Evolutionary conservation across 345 rosid species (phyloP).

Genomic region (Rhizophora mangle): DNA sequence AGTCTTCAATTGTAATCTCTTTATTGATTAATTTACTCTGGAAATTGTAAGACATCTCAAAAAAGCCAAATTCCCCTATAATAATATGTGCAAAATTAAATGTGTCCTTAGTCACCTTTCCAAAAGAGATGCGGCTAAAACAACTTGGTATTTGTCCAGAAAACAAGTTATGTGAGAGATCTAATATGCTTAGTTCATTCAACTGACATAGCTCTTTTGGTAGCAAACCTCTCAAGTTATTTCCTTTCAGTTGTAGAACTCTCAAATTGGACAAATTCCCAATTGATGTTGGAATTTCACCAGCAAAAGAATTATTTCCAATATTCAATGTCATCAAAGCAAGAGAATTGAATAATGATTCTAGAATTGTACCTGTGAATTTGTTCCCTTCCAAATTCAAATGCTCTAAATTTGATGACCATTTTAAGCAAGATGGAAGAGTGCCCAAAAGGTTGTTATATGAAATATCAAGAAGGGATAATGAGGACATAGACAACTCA

Average conservation of each 20-base stretch:
- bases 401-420: not conserved
- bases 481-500: not conserved
- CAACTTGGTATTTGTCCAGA: not conserved
- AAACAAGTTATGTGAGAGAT: not conserved
- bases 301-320: not conserved
- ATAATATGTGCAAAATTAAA: not conserved
- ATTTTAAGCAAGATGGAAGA: not conserved
- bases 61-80: accelerated
- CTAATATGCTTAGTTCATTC: conserved; percentile 1
- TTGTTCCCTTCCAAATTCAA: not conserved
- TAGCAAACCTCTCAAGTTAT: not conserved
- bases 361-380: not conserved
- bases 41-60: too few species aligned
- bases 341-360: not conserved
- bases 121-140: not conserved
- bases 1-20: too few species aligned
- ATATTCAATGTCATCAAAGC: not conserved
- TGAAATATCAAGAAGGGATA: conserved; percentile 1
- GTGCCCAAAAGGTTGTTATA: not conserved
- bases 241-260: not conserved
- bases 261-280: not conserved
- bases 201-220: not conserved
- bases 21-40: too few species aligned
- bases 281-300: not conserved
- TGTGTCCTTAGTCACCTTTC: too few species aligned